Base-by-base conservation (phyloP, 768 basidiomycete genomes). In the Rhodotorula graminis region DNA sequence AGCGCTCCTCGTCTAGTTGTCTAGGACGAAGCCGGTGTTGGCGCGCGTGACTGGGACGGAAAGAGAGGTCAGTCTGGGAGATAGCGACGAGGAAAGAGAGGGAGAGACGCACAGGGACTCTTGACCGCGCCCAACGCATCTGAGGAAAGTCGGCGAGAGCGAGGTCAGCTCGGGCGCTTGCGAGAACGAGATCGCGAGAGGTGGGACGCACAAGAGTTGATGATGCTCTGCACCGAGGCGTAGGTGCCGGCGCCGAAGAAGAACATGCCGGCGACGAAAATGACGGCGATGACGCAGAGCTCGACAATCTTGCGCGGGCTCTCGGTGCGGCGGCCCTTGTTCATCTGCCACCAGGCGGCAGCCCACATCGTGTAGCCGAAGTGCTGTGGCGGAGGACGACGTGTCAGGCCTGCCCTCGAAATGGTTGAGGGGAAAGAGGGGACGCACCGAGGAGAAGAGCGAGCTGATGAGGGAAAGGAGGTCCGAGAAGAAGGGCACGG, bases 311-410 rank as follows among this genome's bases (percentile, higher is more conserved):
- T 29, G 16, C 21, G 14, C 2, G 52, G 2, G 4, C 63, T 29
- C 5, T 31, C 61, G 21, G 50, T 52, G 3, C 58, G n/a, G 33
- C 72, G 56, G 2, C 75, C 77, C 15, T 57, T 59, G 61, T 68
- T 56, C 61, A 78, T 42, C 50, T 69, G 66, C 69, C 68, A 74
- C 69, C 71, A 78, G 2, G 78, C 78, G 12, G 61, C 52, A 6
- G 56, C 64, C 74, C 77, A 78, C 55, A 78, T 67, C 53, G 77
- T 72, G 62, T 77, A 79, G 4, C 78, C 77, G 61, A 78, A 78
- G 58, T 59, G 65, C 25, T 31, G 29, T n/a, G 9, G 10, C 12
- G 16, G n/a, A 10, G 16, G 29, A 29, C 2, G 9, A 42, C 1
- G 37, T 2, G 29, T 47, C 33, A 29, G 63, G 1, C 2, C 3